Evolutionary conservation across 352 stramenopile genomes (phyloP), one percentile per base, ranked within the genome.

Genomic region (Globisporangium recalcitrans): DNA sequence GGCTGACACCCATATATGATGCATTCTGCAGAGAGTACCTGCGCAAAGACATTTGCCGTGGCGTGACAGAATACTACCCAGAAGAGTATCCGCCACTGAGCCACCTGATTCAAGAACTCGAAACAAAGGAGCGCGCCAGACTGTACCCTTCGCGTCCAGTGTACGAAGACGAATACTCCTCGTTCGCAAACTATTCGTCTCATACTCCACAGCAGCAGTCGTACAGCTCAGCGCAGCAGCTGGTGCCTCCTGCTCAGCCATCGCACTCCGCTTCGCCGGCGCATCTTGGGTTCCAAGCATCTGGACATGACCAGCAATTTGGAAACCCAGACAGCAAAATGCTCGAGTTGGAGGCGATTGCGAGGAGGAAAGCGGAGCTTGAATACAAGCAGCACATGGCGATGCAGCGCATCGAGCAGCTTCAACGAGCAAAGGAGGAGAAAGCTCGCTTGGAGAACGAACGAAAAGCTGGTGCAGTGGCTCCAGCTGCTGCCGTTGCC

Each of bases 61-160:
- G 87, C 2, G 83, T 92, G 60, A 95, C 85, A 0, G 87, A 95
- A 63, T 94, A 94, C 64, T 62, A 67, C 24, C 65, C 69, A 47
- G 65, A 88, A 29, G 78, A 86, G 24, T 95, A 95, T 60, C 87
- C 87, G 29, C 67, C 69, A 1, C 63, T 95, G 31, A 93, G 82
- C 57, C 81, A 86, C 40, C 49, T 86, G 29, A 89, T 95, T 19
- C 64, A 91, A 68, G 69, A 83, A 9, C 76, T 70, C 2, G 87
- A 95, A 62, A 48, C 44, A 0, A 65, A 70, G 44, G 87, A 95
- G 63, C 77, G 75, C 21, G 55, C 65, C n/a, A 69, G 54, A 46
- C 40, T 95, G 66, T 94, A 94, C 53, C 81, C 85, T 6, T 65
- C 73, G 14, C 77, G 76, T 2, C 70, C 78, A 31, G 47, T 57